Base-by-base conservation (phyloP, 257 asterid species). In the Linderniella brevidens region DNA sequence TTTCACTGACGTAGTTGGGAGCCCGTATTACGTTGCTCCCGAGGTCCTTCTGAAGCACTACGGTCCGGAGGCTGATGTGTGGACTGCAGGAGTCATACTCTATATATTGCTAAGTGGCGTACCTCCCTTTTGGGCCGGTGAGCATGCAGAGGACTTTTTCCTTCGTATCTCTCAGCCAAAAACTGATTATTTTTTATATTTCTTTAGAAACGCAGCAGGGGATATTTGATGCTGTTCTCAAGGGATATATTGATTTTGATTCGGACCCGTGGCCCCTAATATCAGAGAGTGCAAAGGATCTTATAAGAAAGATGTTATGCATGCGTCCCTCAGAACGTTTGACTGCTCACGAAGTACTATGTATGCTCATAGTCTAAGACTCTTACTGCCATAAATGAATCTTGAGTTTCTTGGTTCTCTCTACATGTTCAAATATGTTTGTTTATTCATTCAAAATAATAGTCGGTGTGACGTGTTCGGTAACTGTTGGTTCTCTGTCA, bases 101-200 rank as follows among this genome's bases (percentile, higher is more conserved):
- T 86, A 86, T 59, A 86, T 86, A 56, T 70, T 86, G 67, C 65
- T 86, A 25, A 83, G 97, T 68, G 97, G 97, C 41, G 97, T 87
- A 13, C 97, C 95, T 43, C 97, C 97, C 36, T 87, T 87, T 69
- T 87, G 97, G 97, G 97, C 97, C 43, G 97, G 97, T 83, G 73
- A 56, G 66, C 49, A 42, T 43, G 48, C 8, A 43, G 2, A 13
- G 5, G 17, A 3, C 11, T 43, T 8, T 13, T 43, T 15, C 9
- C 16, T 25, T 2, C 3, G 6, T 25, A 25, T 25, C 32, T 25
- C 32, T 25, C 32, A 25, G 32, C 32, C 32, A 6, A 25, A 25
- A 25, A 25, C 32, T 25, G 32, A 25, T 25, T 25, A 2, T 2
- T 43, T 13, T 13, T 18, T 3, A 43, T 39, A 13, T 39, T 44